Evolutionary conservation across 2,329 filamentous ascomycete species (phyloP), one percentile per base, ranked within the genome.

Genomic region (Xylariaceae sp.): DNA sequence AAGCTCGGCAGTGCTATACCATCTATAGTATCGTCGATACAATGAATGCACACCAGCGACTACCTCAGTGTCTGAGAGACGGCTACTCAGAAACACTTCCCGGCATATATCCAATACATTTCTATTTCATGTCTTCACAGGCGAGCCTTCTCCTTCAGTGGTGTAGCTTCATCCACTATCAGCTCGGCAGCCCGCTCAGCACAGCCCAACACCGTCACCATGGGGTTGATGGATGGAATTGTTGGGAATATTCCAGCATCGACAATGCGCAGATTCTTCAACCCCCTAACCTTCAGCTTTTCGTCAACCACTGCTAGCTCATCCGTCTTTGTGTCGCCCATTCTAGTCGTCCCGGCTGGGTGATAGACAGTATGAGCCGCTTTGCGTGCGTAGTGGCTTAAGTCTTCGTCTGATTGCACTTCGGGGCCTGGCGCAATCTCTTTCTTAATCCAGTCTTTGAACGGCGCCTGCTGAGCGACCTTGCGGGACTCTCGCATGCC

Each of bases 331-430:
- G 88, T 74, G 66, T 92, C 85, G 27, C 91, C 91, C 91, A 96
- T 96, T 80, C 92, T 92, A 50, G 91, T 94, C 15, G 91, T 96
- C 46, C 91, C 91, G 10, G 89, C 88, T 0, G 91, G 91, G 73
- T 96, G 91, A 74, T 96, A 96, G 24, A 96, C 91, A 1, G 91
- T 96, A 73, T 96, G 91, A 4, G 91, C 91, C 4, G 82, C 91
- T 39, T 85, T 82, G 40, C 91, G 83, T 29, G 88, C 91, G 71
- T 96, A 96, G 75, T 92, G 86, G 70, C 82, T 87, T 7, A 96
- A 81, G 50, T 88, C 87, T 72, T 92, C 90, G 67, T 96, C 91
- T 6, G 85, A 86, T 70, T 89, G 84, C 33, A 91, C 73, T 32
- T 81, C 76, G 10, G 87, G 88, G 3, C 91, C 91, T 0, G 91